Evolutionary conservation across 345 rosid species (phyloP).

Genomic region (Moringa oleifera): DNA sequence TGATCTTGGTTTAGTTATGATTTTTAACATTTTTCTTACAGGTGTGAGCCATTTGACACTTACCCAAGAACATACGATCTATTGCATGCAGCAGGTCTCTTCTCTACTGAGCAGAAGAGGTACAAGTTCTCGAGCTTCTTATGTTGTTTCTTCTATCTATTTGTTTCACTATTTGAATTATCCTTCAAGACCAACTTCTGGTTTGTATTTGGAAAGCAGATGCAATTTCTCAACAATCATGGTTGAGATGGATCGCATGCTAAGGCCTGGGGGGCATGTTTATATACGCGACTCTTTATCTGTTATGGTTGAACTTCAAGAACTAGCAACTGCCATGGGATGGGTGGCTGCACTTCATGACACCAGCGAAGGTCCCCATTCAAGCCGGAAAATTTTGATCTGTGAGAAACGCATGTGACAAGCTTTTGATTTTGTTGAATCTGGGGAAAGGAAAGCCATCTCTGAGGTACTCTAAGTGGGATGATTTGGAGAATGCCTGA

Average conservation of each 20-base stretch:
- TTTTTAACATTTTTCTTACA: slow-evolving; percentile 11
- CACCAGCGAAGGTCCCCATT: slow-evolving; percentile 52
- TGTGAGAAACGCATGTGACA: slow-evolving; percentile 45
- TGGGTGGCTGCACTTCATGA: slow-evolving; percentile 47
- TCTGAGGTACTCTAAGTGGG: background rate
- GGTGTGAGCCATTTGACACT: slow-evolving; percentile 69
- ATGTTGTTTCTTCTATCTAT: background rate
- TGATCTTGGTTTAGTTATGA: background rate
- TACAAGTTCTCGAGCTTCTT: slow-evolving; percentile 5
- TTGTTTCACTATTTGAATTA: background rate
- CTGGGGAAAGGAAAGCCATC: background rate
- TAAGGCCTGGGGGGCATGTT: slow-evolving; percentile 49
- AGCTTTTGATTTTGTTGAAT: background rate
- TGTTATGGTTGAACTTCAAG: slow-evolving; percentile 42
- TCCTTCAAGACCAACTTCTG: background rate
- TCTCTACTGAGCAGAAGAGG: slow-evolving; percentile 58
- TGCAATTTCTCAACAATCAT: slow-evolving; percentile 50
- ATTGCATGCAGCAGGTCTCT: slow-evolving; percentile 56
- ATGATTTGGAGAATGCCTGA: background rate
- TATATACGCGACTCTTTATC: slow-evolving; percentile 48
- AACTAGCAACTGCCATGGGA: slow-evolving; percentile 42
- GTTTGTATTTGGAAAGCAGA: slow-evolving; percentile 22
- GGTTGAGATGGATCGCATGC: slow-evolving; percentile 62
- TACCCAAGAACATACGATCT: slow-evolving; percentile 67
- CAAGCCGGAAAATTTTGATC: slow-evolving; percentile 55